Conservation (phyloP, 2,329 filamentous ascomycete species). For the Epichloe bromicola region DNA sequence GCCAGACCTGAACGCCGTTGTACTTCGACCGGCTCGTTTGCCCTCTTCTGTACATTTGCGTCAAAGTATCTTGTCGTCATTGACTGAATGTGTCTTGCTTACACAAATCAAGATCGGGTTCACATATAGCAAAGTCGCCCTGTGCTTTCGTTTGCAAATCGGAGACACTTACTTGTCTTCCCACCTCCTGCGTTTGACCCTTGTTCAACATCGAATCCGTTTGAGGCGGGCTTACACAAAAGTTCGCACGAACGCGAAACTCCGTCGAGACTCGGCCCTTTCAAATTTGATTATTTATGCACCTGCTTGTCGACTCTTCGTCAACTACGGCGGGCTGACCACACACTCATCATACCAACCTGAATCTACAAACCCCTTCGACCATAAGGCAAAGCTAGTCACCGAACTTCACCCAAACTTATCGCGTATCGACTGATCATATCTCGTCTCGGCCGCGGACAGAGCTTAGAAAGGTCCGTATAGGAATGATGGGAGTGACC, state of each 20-base stretch:
- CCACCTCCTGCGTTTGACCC: constrained; percentile 3
- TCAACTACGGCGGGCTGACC: background rate
- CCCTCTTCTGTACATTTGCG: background rate
- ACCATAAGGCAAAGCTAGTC: too few species aligned
- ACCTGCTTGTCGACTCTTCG: background rate
- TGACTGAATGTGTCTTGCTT: background rate
- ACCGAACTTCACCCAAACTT: too few species aligned
- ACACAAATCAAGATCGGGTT: background rate
- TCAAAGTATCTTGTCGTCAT: background rate
- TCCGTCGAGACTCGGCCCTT: background rate
- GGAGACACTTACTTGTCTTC: background rate
- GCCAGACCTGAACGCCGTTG: background rate
- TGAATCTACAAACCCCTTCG: too few species aligned
- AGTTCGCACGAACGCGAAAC: background rate
- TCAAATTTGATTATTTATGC: background rate
- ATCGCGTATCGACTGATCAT: too few species aligned
- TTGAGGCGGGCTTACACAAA: constrained; percentile 1
- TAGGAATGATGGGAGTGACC: too few species aligned
- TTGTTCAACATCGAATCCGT: constrained; percentile 2
- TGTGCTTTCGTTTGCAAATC: background rate
- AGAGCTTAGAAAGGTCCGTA: too few species aligned
- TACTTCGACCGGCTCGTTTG: background rate
- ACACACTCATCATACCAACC: background rate
- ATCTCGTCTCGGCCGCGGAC: too few species aligned
- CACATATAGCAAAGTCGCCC: background rate